Conservation (phyloP, 208 protist genomes). For the Crithidia acanthocephali region DNA sequence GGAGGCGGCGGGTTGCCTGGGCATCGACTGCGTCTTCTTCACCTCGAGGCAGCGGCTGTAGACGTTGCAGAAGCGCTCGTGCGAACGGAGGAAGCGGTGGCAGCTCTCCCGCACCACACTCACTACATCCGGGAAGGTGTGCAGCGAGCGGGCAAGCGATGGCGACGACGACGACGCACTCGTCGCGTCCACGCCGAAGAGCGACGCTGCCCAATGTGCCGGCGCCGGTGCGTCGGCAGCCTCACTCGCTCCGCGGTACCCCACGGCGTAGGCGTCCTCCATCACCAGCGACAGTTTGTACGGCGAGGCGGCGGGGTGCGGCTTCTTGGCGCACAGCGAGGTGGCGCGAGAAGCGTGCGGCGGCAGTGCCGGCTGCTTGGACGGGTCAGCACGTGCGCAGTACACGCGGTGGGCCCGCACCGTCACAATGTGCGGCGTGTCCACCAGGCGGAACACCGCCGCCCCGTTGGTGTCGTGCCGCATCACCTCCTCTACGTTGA, state of each 20-base stretch:
- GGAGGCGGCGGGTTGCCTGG: not conserved
- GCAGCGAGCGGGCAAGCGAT: conserved; percentile 1
- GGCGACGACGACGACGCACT: not conserved
- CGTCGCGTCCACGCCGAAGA: conserved; percentile 10
- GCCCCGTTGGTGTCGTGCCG: conserved; percentile 37
- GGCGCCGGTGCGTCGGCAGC: not conserved
- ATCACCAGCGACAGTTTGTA: conserved; percentile 39
- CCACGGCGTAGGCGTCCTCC: conserved; percentile 55
- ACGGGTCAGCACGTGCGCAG: conserved; percentile 32
- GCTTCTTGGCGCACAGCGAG: not conserved
- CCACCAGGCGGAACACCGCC: conserved; percentile 11
- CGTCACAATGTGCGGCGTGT: conserved; percentile 33
- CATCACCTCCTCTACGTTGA: conserved; percentile 36
- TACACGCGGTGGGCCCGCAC: conserved; percentile 67
- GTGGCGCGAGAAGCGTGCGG: not conserved
- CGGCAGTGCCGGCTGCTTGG: conserved; percentile 11
- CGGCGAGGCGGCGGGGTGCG: conserved; percentile 31
- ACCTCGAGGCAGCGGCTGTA: conserved; percentile 13
- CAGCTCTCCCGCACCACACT: conserved; percentile 58
- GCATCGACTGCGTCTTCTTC: not conserved
- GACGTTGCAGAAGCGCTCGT: conserved; percentile 28
- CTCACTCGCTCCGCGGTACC: not conserved
- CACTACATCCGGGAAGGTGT: conserved; percentile 47
- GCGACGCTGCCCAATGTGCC: conserved; percentile 21
- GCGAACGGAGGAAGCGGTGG: conserved; percentile 42